These are phyloP conservation scores for Myrica gale DNA, from an alignment of 306 rosid genomes.

Conservation along the genomic window DNA sequence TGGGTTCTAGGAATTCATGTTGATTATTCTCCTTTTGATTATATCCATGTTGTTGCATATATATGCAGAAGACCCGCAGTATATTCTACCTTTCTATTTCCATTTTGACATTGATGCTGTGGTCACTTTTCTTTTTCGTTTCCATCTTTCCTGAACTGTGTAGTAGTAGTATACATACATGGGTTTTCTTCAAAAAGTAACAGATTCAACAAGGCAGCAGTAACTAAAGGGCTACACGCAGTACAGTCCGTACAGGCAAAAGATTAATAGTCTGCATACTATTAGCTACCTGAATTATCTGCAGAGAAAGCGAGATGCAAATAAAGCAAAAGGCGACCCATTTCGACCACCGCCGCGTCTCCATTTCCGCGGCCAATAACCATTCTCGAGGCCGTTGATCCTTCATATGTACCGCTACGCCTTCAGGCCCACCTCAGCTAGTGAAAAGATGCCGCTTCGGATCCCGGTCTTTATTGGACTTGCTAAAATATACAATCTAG, in stretches of 20 bases:
- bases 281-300: constrained; percentile 35
- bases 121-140: too few relatives aligned
- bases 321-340: constrained; percentile 37
- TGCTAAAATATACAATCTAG: too few relatives aligned
- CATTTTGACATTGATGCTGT: constrained; percentile 45
- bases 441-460: too few relatives aligned
- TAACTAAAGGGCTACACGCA: constrained; percentile 23
- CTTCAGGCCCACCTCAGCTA: neutral
- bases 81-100: constrained; percentile 52
- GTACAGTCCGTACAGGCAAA: neutral
- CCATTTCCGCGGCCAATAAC: constrained; percentile 20
- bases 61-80: constrained; percentile 55
- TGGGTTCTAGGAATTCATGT: neutral
- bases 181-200: neutral
- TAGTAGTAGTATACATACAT: neutral
- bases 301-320: constrained; percentile 26
- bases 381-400: neutral
- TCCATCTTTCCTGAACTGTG: neutral
- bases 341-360: constrained; percentile 18
- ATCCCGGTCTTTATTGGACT: too few relatives aligned
- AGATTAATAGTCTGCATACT: constrained; percentile 10
- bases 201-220: neutral
- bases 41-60: constrained; percentile 11
- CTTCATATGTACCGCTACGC: constrained; percentile 27
- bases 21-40: constrained; percentile 9